phyloP scores from a whole-genome alignment of 169 alveolate genomes.

The Besnoitia besnoiti region DNA sequence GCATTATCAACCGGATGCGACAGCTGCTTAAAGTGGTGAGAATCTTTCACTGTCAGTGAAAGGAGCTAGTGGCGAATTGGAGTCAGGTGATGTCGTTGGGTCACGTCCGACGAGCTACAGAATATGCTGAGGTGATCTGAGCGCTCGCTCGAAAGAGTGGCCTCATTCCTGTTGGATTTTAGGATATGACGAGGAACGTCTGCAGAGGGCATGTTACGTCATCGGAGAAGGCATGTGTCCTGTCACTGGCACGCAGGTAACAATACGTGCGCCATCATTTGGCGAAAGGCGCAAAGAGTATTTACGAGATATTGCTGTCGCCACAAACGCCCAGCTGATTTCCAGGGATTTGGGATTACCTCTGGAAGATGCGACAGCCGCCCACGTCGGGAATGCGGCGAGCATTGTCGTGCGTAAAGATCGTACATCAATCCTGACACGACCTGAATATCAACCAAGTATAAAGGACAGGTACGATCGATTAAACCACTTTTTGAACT shows the following conservation, averaged over 20 bases:
- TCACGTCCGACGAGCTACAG: no score
- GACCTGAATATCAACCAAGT: constrained; percentile 75
- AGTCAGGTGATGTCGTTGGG: no score
- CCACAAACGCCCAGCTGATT: constrained; percentile 85
- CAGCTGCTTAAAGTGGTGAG: constrained; percentile 86
- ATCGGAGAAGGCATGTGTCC: not conserved
- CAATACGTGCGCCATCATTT: constrained; percentile 88
- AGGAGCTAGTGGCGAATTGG: no score
- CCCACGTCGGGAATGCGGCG: constrained; percentile 82
- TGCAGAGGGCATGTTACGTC: not conserved
- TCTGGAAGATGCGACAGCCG: constrained; percentile 79
- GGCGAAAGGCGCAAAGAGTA: constrained; percentile 90
- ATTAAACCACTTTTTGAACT: not conserved
- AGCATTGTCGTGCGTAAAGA: constrained; percentile 86
- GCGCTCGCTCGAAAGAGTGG: no score
- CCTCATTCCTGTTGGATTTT: not conserved
- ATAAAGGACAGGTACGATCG: constrained; percentile 58
- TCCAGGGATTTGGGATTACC: constrained; percentile 85
- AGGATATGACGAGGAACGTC: not conserved
- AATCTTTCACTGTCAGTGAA: not conserved
- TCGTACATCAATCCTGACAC: constrained; percentile 84
- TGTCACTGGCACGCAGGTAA: constrained; percentile 72
- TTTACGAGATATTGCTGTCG: constrained; percentile 85
- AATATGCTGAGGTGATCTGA: no score
- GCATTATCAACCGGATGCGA: constrained; percentile 86